Evolutionary conservation across 208 protist genomes (phyloP).

Genomic region (Leishmania guyanensis): DNA sequence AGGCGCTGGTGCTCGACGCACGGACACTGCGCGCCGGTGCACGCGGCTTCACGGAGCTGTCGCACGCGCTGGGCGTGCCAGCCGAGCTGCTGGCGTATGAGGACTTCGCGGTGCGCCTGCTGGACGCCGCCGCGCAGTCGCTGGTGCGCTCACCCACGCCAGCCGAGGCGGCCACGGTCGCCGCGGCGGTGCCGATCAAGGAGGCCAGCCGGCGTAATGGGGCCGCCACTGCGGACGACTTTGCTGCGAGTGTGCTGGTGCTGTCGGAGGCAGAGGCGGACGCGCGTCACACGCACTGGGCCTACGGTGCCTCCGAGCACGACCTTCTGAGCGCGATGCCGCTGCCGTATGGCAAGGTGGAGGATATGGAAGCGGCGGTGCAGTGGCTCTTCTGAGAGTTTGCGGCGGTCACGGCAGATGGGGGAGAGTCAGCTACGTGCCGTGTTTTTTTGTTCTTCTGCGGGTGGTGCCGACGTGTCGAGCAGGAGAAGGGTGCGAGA

Average conservation of each 20-base stretch:
- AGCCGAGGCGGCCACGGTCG: constrained; percentile 8
- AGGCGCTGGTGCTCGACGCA: constrained; percentile 36
- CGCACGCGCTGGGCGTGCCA: constrained; percentile 16
- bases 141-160: constrained; percentile 11
- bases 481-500: too few species aligned
- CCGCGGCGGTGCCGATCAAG: neutral
- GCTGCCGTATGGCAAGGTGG: constrained; percentile 14
- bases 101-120: constrained; percentile 17
- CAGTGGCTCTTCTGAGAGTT: constrained; percentile 5
- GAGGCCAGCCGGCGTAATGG: neutral
- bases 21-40: constrained; percentile 20
- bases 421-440: too few species aligned
- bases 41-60: constrained; percentile 15
- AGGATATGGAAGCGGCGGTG: constrained; percentile 8
- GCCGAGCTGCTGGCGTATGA: constrained; percentile 25
- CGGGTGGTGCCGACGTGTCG: too few species aligned
- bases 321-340: constrained; percentile 23
- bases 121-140: constrained; percentile 7
- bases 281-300: constrained; percentile 20
- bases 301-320: constrained; percentile 26
- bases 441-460: too few species aligned
- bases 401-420: neutral
- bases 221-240: neutral
- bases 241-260: constrained; percentile 12
- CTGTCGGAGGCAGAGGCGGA: constrained; percentile 21